Base-by-base conservation (phyloP, 352 stramenopile species). In the Globisporangium lucens region DNA sequence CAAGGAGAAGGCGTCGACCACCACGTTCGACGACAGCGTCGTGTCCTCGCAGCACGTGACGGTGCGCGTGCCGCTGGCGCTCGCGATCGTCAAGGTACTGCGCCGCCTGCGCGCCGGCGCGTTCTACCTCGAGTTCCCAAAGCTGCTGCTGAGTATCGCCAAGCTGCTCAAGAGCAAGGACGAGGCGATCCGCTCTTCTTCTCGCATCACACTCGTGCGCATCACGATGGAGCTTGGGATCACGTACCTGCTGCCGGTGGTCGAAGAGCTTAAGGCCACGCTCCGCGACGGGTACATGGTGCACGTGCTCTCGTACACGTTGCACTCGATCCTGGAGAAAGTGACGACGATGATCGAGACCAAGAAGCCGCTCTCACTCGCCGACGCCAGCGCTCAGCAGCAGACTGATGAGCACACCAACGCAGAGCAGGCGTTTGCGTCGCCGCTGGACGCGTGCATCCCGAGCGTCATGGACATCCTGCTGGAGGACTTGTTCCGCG, bases 31-130 rank as follows among this genome's bases (percentile, higher is more conserved):
- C 53, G 75, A 89, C 58, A 75, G 79, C 62, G 72, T 74, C 4
- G 83, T 88, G 35, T 76, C 74, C 17, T 83, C 77, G 17, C 72
- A 82, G 61, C 71, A 79, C 55, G 77, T 84, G 27, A 71, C 85
- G 1, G 87, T 99, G 56, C 89, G 97, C 56, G 89, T 98, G 24
- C 88, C 94, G 10, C 75, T 99, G 38, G 95, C 96, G 20, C 75
- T 99, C 15, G 97, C 97, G 13, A 82, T 99, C 49, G 84, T 99
- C n/a, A 99, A 99, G 72, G 89, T 99, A 5, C 88, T 98, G 59
- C 89, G 97, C 60, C 97, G 97, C 41, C 82, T 99, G 61, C 96
- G 93, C 30, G 76, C 78, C 6, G 69, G 80, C 9, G 89, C 83
- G 38, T 99, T 99, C 74, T 92, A 98, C 70, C 64, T 85, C 8